Percentiles rank a stretch among this genome's conserved stretches.
phyloP scores from a whole-genome alignment of 164 flowering plant genomes.

The Dillenia turbinata region DNA sequence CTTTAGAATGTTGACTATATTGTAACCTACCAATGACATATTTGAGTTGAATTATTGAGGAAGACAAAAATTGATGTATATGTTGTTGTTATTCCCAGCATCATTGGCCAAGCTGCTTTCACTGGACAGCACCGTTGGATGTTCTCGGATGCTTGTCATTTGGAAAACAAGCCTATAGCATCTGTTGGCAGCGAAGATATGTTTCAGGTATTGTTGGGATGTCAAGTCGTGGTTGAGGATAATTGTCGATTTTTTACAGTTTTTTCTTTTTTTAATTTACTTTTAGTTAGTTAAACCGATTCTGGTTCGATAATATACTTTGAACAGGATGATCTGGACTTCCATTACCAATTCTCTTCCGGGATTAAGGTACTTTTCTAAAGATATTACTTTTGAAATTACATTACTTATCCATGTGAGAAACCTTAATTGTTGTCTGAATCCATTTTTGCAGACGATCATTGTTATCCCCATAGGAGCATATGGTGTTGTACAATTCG shows the following conservation, averaged over 20 bases:
- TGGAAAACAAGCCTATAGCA: slow-evolving; percentile 21
- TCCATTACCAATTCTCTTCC: slow-evolving; percentile 42
- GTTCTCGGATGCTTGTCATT: slow-evolving; percentile 34
- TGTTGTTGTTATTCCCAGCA: slow-evolving; percentile 23
- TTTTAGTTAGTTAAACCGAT: background rate
- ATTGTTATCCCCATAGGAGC: slow-evolving; percentile 58
- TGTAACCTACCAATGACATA: too few relatives aligned
- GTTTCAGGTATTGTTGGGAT: slow-evolving; percentile 35
- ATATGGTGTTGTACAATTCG: slow-evolving; percentile 70
- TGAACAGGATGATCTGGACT: slow-evolving; percentile 47
- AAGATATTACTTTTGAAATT: background rate
- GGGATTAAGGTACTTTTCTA: slow-evolving; percentile 53
- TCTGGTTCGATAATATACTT: slow-evolving; percentile 3
- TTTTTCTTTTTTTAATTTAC: background rate
- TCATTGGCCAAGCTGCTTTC: slow-evolving; percentile 67
- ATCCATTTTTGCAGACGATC: slow-evolving; percentile 63
- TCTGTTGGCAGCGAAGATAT: slow-evolving; percentile 22
- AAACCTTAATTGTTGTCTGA: slow-evolving; percentile 5
- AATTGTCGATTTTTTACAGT: background rate
- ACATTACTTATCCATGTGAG: slow-evolving; percentile 5
- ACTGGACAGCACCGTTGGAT: slow-evolving; percentile 62
- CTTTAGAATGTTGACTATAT: too few relatives aligned
- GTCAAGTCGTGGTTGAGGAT: background rate
- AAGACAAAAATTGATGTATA: too few relatives aligned
- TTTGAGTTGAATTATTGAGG: too few relatives aligned